Conservation (phyloP, 1,139 yeast genomes). For the Nakaseomyces nivariensis region DNA sequence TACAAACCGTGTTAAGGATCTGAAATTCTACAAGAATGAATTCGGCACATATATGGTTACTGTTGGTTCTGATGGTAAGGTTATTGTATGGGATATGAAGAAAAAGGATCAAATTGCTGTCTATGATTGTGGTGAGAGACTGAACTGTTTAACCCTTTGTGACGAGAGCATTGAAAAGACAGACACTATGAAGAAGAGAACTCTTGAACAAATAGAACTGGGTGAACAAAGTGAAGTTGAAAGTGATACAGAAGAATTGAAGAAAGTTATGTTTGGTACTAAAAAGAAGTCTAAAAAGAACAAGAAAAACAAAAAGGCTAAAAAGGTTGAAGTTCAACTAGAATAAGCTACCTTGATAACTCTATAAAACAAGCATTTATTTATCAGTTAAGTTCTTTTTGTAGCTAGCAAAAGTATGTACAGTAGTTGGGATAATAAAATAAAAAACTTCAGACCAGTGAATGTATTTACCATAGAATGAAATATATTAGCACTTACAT, state of each 20-base stretch:
- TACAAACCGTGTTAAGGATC: constrained; percentile 73
- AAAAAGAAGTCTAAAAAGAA: constrained; percentile 33
- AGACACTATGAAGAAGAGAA: constrained; percentile 60
- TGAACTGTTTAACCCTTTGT: constrained; percentile 74
- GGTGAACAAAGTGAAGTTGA: constrained; percentile 36
- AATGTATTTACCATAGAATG: not conserved
- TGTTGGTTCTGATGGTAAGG: constrained; percentile 86
- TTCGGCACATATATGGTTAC: constrained; percentile 53
- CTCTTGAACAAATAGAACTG: constrained; percentile 51
- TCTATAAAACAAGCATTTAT: too few species aligned
- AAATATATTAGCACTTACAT: not conserved
- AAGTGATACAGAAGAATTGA: constrained; percentile 34
- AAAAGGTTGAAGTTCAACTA: constrained; percentile 42
- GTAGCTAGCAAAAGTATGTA: not conserved
- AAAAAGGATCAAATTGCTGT: constrained; percentile 75
- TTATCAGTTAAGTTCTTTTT: too few species aligned
- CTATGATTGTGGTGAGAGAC: constrained; percentile 84
- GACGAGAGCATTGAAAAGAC: constrained; percentile 70
- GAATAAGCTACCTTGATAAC: constrained; percentile 26
- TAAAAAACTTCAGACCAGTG: not conserved
- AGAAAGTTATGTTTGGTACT: constrained; percentile 33
- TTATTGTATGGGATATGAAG: constrained; percentile 78
- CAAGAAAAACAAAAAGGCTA: constrained; percentile 34
- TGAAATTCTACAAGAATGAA: constrained; percentile 43
- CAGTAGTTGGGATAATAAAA: not conserved